Evolutionary conservation across 768 basidiomycete genomes (phyloP), one percentile per base, ranked within the genome.

Genomic region (Kwoniella dendrophila): DNA sequence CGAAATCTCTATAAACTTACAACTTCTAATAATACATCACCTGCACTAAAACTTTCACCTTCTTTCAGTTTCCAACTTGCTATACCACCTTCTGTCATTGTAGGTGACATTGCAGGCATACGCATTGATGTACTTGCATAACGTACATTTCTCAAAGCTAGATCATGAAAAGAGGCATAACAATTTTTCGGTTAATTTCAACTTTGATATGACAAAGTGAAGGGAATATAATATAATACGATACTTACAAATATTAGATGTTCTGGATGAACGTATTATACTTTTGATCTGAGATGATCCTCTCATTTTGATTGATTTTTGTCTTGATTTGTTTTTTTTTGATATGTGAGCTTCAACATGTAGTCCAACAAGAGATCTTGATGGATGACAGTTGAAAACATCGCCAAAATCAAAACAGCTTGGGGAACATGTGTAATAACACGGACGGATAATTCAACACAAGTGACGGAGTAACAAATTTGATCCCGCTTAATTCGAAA

Each of bases 81-180:
- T 66, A 98, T 90, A 2, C 89, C 92, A 44, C 94, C 93, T 80
- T 96, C 93, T 0, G 90, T 92, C 90, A 97, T 93, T 12, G 92
- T 95, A 14, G 92, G 93, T 2, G 90, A 93, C 92, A 97, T 95
- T 61, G 94, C 94, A 4, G 94, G 94, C 92, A 97, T 95, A 69
- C 85, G 82, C 61, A 95, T 85, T 64, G 86, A 84, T 49, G 89
- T 87, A 52, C 90, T 83, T 32, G 88, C 90, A 57, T 70, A 64
- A 16, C 76, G 65, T 38, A 71, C 62, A 53, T 59, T 51, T 33
- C 32, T 12, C 16, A 51, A 32, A 22, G 49, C 49, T 51, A 50
- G 12, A 33, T 16, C 1, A 5, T 48, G 6, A 11, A 48, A 26
- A n/a, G n/a, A n/a, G n/a, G n/a, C n/a, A n/a, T n/a, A n/a, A 10